Percentiles rank a stretch among this genome's conserved stretches.
These are phyloP conservation scores for Cutaneotrichosporon mucoides DNA, from an alignment of 1,284 basidiomycete genomes.

Conservation along the genomic window DNA sequence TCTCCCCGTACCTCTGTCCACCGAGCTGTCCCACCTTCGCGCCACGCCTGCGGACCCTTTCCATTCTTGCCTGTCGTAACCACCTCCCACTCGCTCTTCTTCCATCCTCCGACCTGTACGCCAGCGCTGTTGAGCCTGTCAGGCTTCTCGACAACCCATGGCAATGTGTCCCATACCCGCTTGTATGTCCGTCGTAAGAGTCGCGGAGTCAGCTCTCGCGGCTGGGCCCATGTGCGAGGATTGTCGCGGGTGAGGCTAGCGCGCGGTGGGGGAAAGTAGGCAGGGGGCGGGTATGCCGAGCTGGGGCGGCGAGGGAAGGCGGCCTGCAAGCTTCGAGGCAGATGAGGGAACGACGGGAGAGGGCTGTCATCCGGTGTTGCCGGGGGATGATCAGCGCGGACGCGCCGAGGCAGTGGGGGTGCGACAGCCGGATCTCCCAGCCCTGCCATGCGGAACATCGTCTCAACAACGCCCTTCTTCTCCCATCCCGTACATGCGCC, in stretches of 20 bases:
- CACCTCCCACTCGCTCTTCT: neutral
- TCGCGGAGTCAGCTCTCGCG: conserved; percentile 19
- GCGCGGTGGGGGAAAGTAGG: conserved; percentile 24
- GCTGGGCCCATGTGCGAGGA: conserved; percentile 28
- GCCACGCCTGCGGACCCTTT: neutral
- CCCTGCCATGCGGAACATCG: conserved; percentile 27
- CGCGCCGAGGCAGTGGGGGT: neutral
- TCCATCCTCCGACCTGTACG: neutral
- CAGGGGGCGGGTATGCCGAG: neutral
- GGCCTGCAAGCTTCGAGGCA: conserved; percentile 3
- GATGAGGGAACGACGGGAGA: conserved; percentile 5
- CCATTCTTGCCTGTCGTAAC: neutral
- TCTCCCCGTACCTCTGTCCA: neutral
- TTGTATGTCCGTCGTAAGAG: conserved; percentile 27
- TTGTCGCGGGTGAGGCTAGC: conserved; percentile 26
- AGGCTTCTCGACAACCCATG: conserved; percentile 19
- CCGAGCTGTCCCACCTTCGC: neutral
- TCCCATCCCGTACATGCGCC: conserved; percentile 17
- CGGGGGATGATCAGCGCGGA: too few relatives aligned
- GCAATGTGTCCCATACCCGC: conserved; percentile 28
- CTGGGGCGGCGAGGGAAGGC: conserved; percentile 3
- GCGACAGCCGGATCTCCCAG: conserved; percentile 1
- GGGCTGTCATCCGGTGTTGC: too few relatives aligned
- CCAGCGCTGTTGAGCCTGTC: neutral
- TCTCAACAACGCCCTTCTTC: conserved; percentile 10